Conservation (phyloP, 805 yeast species). For the Candida palmyrensis region DNA sequence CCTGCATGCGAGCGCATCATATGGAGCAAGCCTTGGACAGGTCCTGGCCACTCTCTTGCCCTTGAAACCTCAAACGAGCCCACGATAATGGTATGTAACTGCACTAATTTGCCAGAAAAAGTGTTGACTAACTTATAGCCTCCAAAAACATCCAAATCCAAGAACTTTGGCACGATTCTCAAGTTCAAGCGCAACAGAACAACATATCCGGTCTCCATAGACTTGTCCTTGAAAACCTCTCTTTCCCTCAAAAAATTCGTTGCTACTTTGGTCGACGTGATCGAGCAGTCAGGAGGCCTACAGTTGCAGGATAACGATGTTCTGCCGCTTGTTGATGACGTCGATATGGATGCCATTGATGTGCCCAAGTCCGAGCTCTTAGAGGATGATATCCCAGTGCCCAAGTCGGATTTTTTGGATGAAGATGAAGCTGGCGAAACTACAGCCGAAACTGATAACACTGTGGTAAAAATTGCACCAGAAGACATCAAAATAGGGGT, state of each 20-base stretch:
- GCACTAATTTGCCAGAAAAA: slow-evolving; percentile 1
- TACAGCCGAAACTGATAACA: slow-evolving; percentile 4
- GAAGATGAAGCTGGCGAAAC: slow-evolving; percentile 6
- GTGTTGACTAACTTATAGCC: slow-evolving; percentile 1
- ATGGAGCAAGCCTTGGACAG: too few species aligned
- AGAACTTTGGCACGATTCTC: slow-evolving; percentile 17
- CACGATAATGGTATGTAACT: too few species aligned
- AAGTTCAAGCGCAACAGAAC: slow-evolving; percentile 30
- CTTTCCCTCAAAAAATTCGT: slow-evolving; percentile 9
- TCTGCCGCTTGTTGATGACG: slow-evolving; percentile 15
- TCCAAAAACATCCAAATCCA: slow-evolving; percentile 3
- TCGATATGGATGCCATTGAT: slow-evolving; percentile 23
- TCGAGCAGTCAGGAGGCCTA: slow-evolving; percentile 48
- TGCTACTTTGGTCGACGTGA: slow-evolving; percentile 24
- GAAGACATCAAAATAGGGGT: slow-evolving; percentile 33
- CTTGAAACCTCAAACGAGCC: too few species aligned
- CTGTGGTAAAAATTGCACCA: slow-evolving; percentile 4
- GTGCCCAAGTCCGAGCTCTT: slow-evolving; percentile 34
- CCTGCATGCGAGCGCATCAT: too few species aligned
- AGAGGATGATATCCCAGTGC: slow-evolving; percentile 19
- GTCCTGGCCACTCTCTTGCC: too few species aligned
- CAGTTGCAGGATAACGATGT: slow-evolving; percentile 21
- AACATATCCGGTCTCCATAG: slow-evolving; percentile 27
- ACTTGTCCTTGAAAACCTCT: slow-evolving; percentile 12
- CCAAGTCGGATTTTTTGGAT: slow-evolving; percentile 4